phyloP scores from a whole-genome alignment of 2,329 filamentous ascomycete species.

The Xylariaceae sp. region DNA sequence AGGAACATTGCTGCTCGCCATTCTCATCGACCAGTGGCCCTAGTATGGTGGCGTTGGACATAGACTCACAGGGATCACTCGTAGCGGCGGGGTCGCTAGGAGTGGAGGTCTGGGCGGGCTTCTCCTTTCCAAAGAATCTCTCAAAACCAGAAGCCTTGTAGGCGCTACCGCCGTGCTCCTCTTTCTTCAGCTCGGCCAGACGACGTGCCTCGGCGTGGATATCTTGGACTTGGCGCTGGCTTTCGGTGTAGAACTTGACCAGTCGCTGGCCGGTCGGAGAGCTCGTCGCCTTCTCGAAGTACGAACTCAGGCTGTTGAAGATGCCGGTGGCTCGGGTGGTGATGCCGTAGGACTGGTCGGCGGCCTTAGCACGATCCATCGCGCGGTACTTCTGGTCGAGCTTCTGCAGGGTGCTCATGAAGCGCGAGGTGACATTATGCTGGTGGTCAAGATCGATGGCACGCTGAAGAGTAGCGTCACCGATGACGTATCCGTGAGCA shows the following conservation, averaged over 20 bases:
- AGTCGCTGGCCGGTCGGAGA: slow-evolving; percentile 89
- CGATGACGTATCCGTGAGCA: slow-evolving; percentile 88
- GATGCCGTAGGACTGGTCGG: slow-evolving; percentile 85
- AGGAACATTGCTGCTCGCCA: slow-evolving; percentile 11
- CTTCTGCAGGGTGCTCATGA: slow-evolving; percentile 73
- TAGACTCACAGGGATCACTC: slow-evolving; percentile 25
- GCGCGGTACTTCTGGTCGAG: slow-evolving; percentile 89
- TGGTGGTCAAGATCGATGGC: slow-evolving; percentile 88
- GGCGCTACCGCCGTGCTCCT: slow-evolving; percentile 60
- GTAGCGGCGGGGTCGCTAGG: slow-evolving; percentile 25
- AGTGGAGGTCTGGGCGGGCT: slow-evolving; percentile 39
- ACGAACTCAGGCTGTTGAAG: slow-evolving; percentile 71
- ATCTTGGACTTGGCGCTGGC: slow-evolving; percentile 87
- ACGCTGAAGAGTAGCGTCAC: slow-evolving; percentile 71
- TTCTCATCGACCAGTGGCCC: slow-evolving; percentile 4
- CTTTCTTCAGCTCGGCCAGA: slow-evolving; percentile 83
- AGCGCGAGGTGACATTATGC: slow-evolving; percentile 81
- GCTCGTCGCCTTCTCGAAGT: slow-evolving; percentile 91
- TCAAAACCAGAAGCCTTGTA: slow-evolving; percentile 62
- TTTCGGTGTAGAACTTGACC: slow-evolving; percentile 82
- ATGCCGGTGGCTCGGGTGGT: slow-evolving; percentile 69
- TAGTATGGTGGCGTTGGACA: background rate
- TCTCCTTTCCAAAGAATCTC: slow-evolving; percentile 59
- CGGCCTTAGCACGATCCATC: slow-evolving; percentile 78
- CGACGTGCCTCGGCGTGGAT: slow-evolving; percentile 90